phyloP scores from a whole-genome alignment of 2,329 filamentous ascomycete species.

The Ilyonectria destructans region DNA sequence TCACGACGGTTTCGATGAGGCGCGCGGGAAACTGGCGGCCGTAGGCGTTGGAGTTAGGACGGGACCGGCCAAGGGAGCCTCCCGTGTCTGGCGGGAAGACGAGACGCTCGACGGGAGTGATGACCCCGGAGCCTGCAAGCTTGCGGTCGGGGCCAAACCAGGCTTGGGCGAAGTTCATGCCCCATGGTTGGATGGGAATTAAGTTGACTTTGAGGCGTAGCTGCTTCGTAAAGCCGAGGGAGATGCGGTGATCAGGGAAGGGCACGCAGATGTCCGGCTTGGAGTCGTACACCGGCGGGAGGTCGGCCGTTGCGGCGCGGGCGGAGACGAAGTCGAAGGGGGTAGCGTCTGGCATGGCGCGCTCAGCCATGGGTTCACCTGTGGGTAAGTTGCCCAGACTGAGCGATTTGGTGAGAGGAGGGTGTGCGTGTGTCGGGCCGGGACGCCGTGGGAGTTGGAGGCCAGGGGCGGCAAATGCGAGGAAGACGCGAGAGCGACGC shows the following conservation, averaged over 20 bases:
- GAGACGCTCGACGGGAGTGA: slow-evolving; percentile 58
- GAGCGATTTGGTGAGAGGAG: slow-evolving; percentile 48
- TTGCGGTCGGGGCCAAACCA: slow-evolving; percentile 56
- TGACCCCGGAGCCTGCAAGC: slow-evolving; percentile 50
- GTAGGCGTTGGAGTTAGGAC: slow-evolving; percentile 63
- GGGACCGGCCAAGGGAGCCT: slow-evolving; percentile 55
- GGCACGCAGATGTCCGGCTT: slow-evolving; percentile 74
- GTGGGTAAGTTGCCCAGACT: slow-evolving; percentile 74
- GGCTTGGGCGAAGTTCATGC: slow-evolving; percentile 67
- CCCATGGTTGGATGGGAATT: slow-evolving; percentile 74
- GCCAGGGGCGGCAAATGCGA: slow-evolving; percentile 80
- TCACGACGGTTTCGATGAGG: slow-evolving; percentile 77
- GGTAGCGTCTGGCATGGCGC: slow-evolving; percentile 61
- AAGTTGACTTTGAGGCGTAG: slow-evolving; percentile 65
- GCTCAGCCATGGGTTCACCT: slow-evolving; percentile 71
- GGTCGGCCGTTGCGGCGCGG: slow-evolving; percentile 68
- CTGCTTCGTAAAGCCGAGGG: slow-evolving; percentile 56
- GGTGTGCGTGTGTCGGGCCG: slow-evolving; percentile 75
- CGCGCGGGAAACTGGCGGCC: slow-evolving; percentile 66
- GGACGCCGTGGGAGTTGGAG: slow-evolving; percentile 71
- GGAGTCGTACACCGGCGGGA: slow-evolving; percentile 76
- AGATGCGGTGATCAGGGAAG: slow-evolving; percentile 78
- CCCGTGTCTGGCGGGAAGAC: slow-evolving; percentile 56
- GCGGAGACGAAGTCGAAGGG: slow-evolving; percentile 75
- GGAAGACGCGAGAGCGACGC: slow-evolving; percentile 77